These are phyloP conservation scores for Borealophlyctis nickersoniae DNA, from an alignment of 192 early-diverging fungal genomes.

Conservation along the genomic window DNA sequence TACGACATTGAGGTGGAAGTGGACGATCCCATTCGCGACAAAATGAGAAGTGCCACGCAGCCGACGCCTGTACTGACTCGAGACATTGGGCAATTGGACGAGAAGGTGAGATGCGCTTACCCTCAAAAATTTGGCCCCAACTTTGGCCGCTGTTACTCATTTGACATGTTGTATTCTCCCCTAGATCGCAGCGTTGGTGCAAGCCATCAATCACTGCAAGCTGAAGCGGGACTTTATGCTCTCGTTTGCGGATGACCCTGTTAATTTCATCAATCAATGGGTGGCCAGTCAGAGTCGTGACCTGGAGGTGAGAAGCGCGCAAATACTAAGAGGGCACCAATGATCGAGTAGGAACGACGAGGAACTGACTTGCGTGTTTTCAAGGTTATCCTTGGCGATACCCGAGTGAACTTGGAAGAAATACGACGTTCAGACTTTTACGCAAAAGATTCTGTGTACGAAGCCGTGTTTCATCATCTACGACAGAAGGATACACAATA, in stretches of 20 bases:
- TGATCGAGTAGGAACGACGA: no score
- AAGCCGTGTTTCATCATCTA: slow-evolving; percentile 90
- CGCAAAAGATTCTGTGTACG: slow-evolving; percentile 74
- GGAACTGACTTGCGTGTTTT: no score
- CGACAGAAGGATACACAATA: slow-evolving; percentile 17
- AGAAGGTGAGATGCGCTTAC: slow-evolving; percentile 33
- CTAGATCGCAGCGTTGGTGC: slow-evolving; percentile 24
- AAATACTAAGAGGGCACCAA: background rate
- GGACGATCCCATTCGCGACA: slow-evolving; percentile 66
- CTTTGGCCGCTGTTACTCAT: background rate
- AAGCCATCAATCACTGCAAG: slow-evolving; percentile 77
- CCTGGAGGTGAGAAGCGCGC: slow-evolving; percentile 62
- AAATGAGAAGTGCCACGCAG: slow-evolving; percentile 42
- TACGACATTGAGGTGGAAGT: slow-evolving; percentile 93
- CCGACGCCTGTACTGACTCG: slow-evolving; percentile 20
- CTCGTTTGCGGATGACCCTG: slow-evolving; percentile 79
- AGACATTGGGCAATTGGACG: slow-evolving; percentile 44
- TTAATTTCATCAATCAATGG: slow-evolving; percentile 90
- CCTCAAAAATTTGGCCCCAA: background rate
- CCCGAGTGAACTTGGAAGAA: slow-evolving; percentile 71
- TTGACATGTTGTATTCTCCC: background rate
- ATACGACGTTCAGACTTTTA: slow-evolving; percentile 69
- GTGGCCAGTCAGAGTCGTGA: slow-evolving; percentile 89
- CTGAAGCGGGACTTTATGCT: slow-evolving; percentile 92
- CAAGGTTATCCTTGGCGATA: slow-evolving; percentile 73